These are phyloP conservation scores for Paraglomus occultum DNA, from an alignment of 192 early-diverging fungal species.

Conservation along the genomic window DNA sequence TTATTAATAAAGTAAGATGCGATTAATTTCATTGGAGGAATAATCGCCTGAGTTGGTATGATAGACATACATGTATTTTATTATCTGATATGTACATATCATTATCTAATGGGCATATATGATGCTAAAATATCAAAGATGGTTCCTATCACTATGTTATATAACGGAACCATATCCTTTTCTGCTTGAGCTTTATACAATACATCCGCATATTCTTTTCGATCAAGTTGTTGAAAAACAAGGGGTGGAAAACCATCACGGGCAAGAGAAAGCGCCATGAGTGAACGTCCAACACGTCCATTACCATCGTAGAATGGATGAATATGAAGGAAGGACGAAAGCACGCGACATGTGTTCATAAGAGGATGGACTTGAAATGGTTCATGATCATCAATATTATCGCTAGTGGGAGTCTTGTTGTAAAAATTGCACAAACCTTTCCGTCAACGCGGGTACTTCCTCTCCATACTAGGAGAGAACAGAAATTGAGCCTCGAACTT, in stretches of 20 bases:
- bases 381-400: too few species aligned
- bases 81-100: too few species aligned
- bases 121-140: slow-evolving; percentile 21
- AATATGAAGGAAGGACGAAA: slow-evolving; percentile 24
- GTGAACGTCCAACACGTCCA: slow-evolving; percentile 18
- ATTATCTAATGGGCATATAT: too few species aligned
- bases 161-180: background rate
- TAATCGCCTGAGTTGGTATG: too few species aligned
- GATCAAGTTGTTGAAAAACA: slow-evolving; percentile 12
- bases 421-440: slow-evolving; percentile 22
- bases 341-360: slow-evolving; percentile 9
- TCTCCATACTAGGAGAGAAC: background rate
- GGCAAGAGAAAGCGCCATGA: slow-evolving; percentile 21
- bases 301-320: slow-evolving; percentile 21
- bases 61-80: too few species aligned
- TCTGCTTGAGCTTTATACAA: slow-evolving; percentile 1
- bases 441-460: slow-evolving; percentile 13
- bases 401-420: too few species aligned
- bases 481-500: background rate
- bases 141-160: background rate
- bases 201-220: slow-evolving; percentile 10
- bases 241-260: slow-evolving; percentile 4
- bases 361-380: slow-evolving; percentile 19
- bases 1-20: too few species aligned
- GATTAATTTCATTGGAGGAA: too few species aligned